Base-by-base conservation (phyloP, 192 early-diverging fungal species). In the Umbelopsis sp. region DNA sequence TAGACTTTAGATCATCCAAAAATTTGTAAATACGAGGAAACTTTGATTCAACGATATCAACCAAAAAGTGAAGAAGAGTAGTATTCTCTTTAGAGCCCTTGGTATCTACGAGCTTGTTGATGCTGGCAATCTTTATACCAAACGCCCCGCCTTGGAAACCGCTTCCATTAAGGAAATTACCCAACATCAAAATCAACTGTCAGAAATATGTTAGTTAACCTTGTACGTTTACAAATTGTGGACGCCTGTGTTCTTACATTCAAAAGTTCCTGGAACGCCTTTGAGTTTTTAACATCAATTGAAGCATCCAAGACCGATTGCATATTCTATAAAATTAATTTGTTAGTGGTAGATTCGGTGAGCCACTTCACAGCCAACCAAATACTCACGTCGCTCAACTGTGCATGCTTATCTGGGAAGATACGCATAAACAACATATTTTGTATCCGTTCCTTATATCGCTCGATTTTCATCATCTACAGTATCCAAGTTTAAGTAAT, bases 71-170 rank as follows among this genome's bases (percentile, higher is more conserved):
- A 70, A 95, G 74, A 46, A 95, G 72, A 1, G 93, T 93, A 46
- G 86, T 87, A 47, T 88, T 88, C 70, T 69, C 73, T 44, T 89
- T 88, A 12, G 88, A 86, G 2, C 90, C 87, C 74, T 95, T 95
- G 33, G 93, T 95, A 65, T 95, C 93, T 50, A 95, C 90, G 81
- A 93, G 77, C 78, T 92, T 92, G 71, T 94, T 94, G 45, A 94
- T 89, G 82, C 91, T 93, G 15, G 85, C 79, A 73, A 93, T 92
- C 76, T 88, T 90, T 67, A 94, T 89, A 16, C 93, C 93, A 82
- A 91, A 94, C 4, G 93, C 93, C n/a, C 91, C 92, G 37, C 93
- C 93, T 67, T 92, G 89, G 77, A 90, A 88, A 0, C 88, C 84
- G 2, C 79, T 83, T 0, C 90, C 91, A 66, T 94, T 94, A 89